Base-by-base conservation (phyloP, 2,329 filamentous ascomycete genomes). In the Chrysoporthe puriensis region DNA sequence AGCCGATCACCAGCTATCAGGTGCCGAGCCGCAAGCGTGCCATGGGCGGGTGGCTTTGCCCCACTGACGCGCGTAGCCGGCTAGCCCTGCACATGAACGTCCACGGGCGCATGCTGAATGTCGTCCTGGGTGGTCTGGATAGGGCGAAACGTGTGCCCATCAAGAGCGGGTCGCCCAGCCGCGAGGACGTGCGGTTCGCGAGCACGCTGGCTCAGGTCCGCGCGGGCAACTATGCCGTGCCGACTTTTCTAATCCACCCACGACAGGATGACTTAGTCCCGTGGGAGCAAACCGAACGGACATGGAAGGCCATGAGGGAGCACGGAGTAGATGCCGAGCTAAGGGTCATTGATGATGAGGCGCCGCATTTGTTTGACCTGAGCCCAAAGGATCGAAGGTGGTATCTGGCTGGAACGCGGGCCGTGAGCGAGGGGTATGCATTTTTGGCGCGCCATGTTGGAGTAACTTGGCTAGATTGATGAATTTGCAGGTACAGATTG, bases 171-270 rank as follows among this genome's bases (percentile, higher is more conserved):
- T 57, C 26, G 50, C 1, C 8, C 9, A 4, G 34, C 32, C 16
- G 16, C 8, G 67, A 64, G 0, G 58, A 72, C 11, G 67, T 77
- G 18, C 46, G 44, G 3, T 67, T 73, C 18, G 66, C 73, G 34
- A 76, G 75, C 59, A 77, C 79, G 1, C 66, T 74, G 1, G 73
- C 76, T 0, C 78, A 79, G 16, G 74, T 79, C n/a, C 40, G 62
- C 2, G 34, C 62, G 1, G 76, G 77, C 2, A 72, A 57, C 0
- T 80, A 80, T 65, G 58, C 57, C 4, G 73, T 72, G 3, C 78
- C 77, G 7, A 80, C 77, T 2, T 79, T 77, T 66, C 32, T 81
- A 0, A 69, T 79, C 0, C 77, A 78, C 66, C 70, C 71, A 0
- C 70, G 61, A 0, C 61, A 68, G 0, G 79, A 80, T 59, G 77